Percentiles rank a stretch among this genome's conserved stretches.
Evolutionary conservation across 441 rosid species (phyloP).

Genomic region (Syzygium malaccense): DNA sequence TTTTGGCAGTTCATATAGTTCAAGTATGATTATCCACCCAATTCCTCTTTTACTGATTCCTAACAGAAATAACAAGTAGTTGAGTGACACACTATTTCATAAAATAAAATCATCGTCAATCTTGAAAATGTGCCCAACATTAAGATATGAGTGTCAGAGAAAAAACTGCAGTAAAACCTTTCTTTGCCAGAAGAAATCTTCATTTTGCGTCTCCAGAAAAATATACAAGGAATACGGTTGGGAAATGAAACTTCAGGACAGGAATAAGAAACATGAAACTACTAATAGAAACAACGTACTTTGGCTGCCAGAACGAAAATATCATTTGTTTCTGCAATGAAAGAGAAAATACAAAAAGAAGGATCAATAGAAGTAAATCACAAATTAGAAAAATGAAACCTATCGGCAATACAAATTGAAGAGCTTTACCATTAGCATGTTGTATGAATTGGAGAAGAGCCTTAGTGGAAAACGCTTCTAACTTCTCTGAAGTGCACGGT

Average conservation of each 20-base stretch:
- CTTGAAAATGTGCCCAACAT: not conserved
- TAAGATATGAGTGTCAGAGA: not conserved
- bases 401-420: not conserved
- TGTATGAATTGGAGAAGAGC: slow-evolving; percentile 57
- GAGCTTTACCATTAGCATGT: slow-evolving; percentile 61
- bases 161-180: not conserved
- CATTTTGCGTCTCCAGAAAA: not conserved
- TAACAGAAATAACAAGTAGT: not conserved
- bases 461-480: slow-evolving; percentile 32
- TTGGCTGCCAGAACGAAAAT: slow-evolving; percentile 88
- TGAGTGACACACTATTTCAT: not conserved
- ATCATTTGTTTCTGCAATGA: slow-evolving; percentile 76
- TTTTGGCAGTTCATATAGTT: not conserved
- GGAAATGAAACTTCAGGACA: not conserved
- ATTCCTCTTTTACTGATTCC: too few species aligned
- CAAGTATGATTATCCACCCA: not conserved
- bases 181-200: not conserved
- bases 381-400: not conserved
- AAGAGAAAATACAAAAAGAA: not conserved
- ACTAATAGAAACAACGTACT: slow-evolving; percentile 25
- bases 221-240: too few species aligned
- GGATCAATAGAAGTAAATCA: not conserved
- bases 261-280: not conserved
- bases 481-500: slow-evolving; percentile 72
- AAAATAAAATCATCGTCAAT: not conserved